Percentiles rank a stretch among this genome's conserved stretches.
Evolutionary conservation across 306 rosid species (phyloP).

Genomic region (Trifolium repens): DNA sequence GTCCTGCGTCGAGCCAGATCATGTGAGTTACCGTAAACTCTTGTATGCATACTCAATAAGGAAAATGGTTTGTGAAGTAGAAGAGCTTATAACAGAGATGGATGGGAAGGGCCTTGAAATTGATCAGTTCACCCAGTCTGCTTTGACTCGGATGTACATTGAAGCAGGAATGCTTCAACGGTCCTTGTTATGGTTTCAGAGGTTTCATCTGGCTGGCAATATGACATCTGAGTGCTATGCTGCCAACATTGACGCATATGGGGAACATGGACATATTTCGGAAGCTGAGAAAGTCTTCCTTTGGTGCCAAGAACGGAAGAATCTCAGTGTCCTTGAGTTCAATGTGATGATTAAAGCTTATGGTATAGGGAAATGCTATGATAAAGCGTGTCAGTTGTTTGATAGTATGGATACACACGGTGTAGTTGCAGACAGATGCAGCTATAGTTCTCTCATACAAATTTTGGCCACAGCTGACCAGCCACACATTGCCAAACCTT

Average conservation of each 20-base stretch:
- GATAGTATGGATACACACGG: conserved; percentile 72
- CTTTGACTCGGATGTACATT: conserved; percentile 87
- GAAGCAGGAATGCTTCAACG: conserved; percentile 68
- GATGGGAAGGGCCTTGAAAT: conserved; percentile 70
- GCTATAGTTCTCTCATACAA: conserved; percentile 77
- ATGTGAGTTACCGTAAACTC: conserved; percentile 85
- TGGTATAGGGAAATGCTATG: conserved; percentile 73
- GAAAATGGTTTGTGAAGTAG: conserved; percentile 74
- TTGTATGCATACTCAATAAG: conserved; percentile 90
- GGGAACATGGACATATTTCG: conserved; percentile 68
- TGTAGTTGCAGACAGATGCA: conserved; percentile 71
- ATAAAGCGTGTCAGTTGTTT: conserved; percentile 67
- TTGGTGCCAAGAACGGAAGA: conserved; percentile 70
- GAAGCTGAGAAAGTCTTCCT: conserved; percentile 86
- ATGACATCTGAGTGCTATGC: conserved; percentile 88
- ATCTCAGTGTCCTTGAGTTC: conserved; percentile 70
- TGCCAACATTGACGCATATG: conserved; percentile 91
- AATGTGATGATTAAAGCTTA: conserved; percentile 95
- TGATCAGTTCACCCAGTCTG: conserved; percentile 90
- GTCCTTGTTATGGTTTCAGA: conserved; percentile 80
- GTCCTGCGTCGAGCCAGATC: conserved; percentile 63
- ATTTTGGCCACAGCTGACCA: conserved; percentile 68
- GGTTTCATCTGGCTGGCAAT: conserved; percentile 72
- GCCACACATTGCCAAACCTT: conserved; percentile 65
- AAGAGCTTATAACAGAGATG: conserved; percentile 71